These are phyloP conservation scores for Fusarium longipes DNA, from an alignment of 2,329 filamentous ascomycete species.

Conservation along the genomic window DNA sequence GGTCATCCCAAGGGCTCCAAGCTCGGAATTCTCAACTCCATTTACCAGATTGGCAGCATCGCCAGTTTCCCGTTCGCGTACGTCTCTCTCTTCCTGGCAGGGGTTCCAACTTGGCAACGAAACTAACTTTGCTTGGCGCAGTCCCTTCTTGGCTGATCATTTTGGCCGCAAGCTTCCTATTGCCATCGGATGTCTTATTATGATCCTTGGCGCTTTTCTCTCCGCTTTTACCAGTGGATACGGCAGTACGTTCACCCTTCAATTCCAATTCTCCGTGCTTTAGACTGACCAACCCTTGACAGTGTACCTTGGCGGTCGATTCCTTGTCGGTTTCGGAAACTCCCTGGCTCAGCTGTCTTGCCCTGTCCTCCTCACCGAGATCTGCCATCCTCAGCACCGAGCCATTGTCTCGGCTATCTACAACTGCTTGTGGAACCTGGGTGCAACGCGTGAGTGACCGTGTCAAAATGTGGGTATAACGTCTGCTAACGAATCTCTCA, in stretches of 20 bases:
- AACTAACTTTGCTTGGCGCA: background rate
- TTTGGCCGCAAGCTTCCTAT: slow-evolving; percentile 59
- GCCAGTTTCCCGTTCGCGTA: slow-evolving; percentile 29
- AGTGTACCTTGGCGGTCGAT: slow-evolving; percentile 56
- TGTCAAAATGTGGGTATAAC: fast-evolving
- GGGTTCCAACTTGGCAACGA: background rate
- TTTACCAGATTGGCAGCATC: slow-evolving; percentile 60
- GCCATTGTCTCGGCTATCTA: slow-evolving; percentile 73
- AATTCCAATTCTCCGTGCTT: background rate
- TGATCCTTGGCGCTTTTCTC: slow-evolving; percentile 58
- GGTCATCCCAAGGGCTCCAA: slow-evolving; percentile 48
- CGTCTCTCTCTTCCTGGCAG: background rate
- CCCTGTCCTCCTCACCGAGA: slow-evolving; percentile 72
- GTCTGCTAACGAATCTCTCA: fast-evolving
- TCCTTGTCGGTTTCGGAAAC: slow-evolving; percentile 71
- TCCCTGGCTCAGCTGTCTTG: slow-evolving; percentile 72
- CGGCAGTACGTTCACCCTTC: slow-evolving; percentile 48
- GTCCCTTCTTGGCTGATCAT: slow-evolving; percentile 54
- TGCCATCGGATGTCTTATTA: slow-evolving; percentile 56
- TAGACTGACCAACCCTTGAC: background rate
- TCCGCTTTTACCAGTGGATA: slow-evolving; percentile 57
- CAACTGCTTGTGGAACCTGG: slow-evolving; percentile 75
- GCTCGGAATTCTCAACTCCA: slow-evolving; percentile 62
- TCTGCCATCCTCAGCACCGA: slow-evolving; percentile 76
- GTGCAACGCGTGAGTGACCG: slow-evolving; percentile 53